Base-by-base conservation (phyloP, 257 asterid species). In the Jacaranda copaia region DNA sequence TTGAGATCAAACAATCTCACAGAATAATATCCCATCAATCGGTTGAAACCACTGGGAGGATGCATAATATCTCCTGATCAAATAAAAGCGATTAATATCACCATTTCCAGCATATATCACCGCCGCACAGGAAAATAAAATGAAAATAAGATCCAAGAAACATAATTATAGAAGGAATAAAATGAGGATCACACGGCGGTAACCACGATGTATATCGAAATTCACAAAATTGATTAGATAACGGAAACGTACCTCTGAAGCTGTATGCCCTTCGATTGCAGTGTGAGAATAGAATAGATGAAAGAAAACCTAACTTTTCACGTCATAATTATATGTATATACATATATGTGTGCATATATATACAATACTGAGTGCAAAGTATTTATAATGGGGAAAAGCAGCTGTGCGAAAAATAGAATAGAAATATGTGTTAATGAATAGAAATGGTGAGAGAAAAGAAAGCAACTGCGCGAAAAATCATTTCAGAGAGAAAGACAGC, bases 11-110 rank as follows among this genome's bases (percentile, higher is more conserved):
- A 78, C 85, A 72, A 51, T 58, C 81, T 69, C 83, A 75, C 56
- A 46, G 73, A 82, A 75, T 77, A 65, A 68, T 61, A 66, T 77
- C 59, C 80, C 61, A 70, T 70, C 75, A 74, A 76, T 57, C 80
- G 78, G 71, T 52, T 80, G 67, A 78, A 87, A 88, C 59, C 77
- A 81, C 82, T 51, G 59, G 75, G 79, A 72, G 74, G 85, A 78
- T 18, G 80, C 88, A 90, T 79, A 78, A 65, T 80, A 77, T 74
- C 84, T 80, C 96, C 96, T 94, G 94, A 85, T 90, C 89, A 90
- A 69, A 80, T 42, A 52, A 51, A 84, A 80, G 43, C 57, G 74
- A 61, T 57, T 43, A 80, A 42, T 13, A 55, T 61, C 76, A 65
- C 77, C 79, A 68, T 42, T 57, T 73, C 38, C 63, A 60, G 55